A percentile compares a stretch with the other conserved stretches of the same genome.
phyloP scores from a whole-genome alignment of 208 protist genomes.

The Crithidia sp. region DNA sequence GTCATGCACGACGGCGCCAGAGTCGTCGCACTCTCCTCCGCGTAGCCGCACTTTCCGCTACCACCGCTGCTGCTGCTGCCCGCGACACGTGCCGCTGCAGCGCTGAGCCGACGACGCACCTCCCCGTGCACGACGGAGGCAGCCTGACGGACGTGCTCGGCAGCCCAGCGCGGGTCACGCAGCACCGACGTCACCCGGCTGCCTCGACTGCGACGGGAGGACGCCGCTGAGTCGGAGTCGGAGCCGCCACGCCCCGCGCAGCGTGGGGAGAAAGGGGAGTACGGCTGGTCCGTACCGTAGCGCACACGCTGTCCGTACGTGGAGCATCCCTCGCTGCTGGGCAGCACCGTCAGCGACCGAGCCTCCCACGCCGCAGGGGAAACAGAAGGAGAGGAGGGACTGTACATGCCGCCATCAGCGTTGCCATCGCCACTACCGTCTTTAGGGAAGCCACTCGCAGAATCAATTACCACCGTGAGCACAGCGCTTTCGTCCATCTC shows the following conservation, averaged over 20 bases:
- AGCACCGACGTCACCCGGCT: slow-evolving; percentile 16
- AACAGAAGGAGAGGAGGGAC: not conserved
- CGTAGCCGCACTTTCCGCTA: too few relatives aligned
- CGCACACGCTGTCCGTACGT: too few relatives aligned
- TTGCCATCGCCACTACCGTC: not conserved
- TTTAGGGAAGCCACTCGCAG: not conserved
- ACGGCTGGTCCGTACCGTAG: too few relatives aligned
- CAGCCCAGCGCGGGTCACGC: slow-evolving; percentile 22
- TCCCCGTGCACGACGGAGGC: slow-evolving; percentile 8
- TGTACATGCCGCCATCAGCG: not conserved
- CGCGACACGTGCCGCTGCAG: not conserved
- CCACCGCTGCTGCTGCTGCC: not conserved
- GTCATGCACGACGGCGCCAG: not conserved
- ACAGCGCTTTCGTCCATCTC: not conserved
- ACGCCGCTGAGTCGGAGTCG: slow-evolving; percentile 7
- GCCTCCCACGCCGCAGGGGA: not conserved
- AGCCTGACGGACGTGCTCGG: slow-evolving; percentile 19
- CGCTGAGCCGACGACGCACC: slow-evolving; percentile 12
- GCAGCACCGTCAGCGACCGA: slow-evolving; percentile 6
- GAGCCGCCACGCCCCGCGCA: not conserved
- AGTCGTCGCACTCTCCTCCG: not conserved
- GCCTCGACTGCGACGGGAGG: slow-evolving; percentile 12
- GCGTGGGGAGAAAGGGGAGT: too few relatives aligned
- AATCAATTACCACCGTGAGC: slow-evolving; percentile 8
- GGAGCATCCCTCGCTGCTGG: too few relatives aligned